Evolutionary conservation across 108 stramenopile genomes (phyloP).

Genomic region (Fistulifera solaris): DNA sequence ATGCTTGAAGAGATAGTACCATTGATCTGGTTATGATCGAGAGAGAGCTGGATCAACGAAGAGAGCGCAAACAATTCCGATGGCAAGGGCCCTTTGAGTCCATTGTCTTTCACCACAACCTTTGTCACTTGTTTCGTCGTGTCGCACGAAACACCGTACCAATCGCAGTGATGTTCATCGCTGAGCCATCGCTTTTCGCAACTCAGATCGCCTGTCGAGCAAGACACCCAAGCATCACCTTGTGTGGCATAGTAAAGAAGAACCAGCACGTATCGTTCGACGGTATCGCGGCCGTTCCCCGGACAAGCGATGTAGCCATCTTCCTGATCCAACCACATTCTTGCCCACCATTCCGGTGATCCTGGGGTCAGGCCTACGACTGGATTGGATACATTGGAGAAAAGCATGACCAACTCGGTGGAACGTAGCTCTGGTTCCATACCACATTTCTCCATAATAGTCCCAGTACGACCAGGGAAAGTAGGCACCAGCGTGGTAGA

Average conservation of each 20-base stretch:
- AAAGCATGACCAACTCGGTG: slow-evolving; percentile 24
- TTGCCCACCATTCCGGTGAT: slow-evolving; percentile 35
- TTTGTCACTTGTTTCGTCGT: slow-evolving; percentile 5
- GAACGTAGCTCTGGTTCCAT: slow-evolving; percentile 24
- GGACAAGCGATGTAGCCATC: slow-evolving; percentile 48
- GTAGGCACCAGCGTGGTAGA: neutral
- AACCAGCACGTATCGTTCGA: slow-evolving; percentile 28
- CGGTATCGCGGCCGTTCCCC: slow-evolving; percentile 8
- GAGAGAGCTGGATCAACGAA: slow-evolving; percentile 8
- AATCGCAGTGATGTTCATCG: slow-evolving; percentile 36
- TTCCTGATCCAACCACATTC: slow-evolving; percentile 37
- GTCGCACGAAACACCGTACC: slow-evolving; percentile 50
- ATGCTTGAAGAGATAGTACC: slow-evolving; percentile 24
- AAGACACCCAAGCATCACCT: slow-evolving; percentile 29
- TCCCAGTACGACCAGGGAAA: neutral
- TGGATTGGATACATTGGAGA: slow-evolving; percentile 17
- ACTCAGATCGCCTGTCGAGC: slow-evolving; percentile 15
- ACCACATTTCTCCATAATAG: slow-evolving; percentile 30
- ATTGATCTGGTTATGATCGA: slow-evolving; percentile 24
- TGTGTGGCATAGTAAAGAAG: slow-evolving; percentile 26
- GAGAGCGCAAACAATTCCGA: slow-evolving; percentile 25
- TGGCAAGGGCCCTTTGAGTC: slow-evolving; percentile 23
- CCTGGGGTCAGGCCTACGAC: slow-evolving; percentile 7
- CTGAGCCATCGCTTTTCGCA: slow-evolving; percentile 24
- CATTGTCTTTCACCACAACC: slow-evolving; percentile 22